phyloP scores from a whole-genome alignment of 2,329 filamentous ascomycete species.

The Cyphellophora attinorum region DNA sequence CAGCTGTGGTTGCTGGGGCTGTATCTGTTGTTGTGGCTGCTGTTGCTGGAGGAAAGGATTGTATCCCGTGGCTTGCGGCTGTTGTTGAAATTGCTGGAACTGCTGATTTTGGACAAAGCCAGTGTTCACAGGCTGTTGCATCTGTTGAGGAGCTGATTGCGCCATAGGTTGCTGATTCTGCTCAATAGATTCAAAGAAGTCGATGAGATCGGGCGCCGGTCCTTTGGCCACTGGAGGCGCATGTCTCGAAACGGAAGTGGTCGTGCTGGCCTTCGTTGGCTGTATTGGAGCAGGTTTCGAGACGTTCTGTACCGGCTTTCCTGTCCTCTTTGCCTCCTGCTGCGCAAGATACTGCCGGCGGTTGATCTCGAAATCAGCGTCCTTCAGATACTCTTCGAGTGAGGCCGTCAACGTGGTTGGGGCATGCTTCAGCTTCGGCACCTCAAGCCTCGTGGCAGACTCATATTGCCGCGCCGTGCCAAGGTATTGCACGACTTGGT shows the following conservation, averaged over 20 bases:
- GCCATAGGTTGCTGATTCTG: slow-evolving; percentile 69
- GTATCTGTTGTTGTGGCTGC: slow-evolving; percentile 14
- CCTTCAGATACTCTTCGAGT: slow-evolving; percentile 87
- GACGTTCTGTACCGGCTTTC: slow-evolving; percentile 22
- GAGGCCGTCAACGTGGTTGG: slow-evolving; percentile 83
- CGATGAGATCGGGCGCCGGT: slow-evolving; percentile 64
- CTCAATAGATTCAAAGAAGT: slow-evolving; percentile 91
- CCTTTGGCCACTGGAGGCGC: slow-evolving; percentile 25
- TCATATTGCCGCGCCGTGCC: slow-evolving; percentile 82
- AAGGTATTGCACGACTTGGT: slow-evolving; percentile 83
- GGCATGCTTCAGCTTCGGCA: slow-evolving; percentile 94
- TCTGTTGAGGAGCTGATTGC: slow-evolving; percentile 31
- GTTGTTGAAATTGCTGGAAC: slow-evolving; percentile 15
- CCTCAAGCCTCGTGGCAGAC: slow-evolving; percentile 82
- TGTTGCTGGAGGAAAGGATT: slow-evolving; percentile 19
- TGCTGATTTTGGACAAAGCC: slow-evolving; percentile 10
- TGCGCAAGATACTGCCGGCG: slow-evolving; percentile 84
- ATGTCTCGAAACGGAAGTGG: slow-evolving; percentile 16
- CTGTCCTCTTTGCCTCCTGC: slow-evolving; percentile 54
- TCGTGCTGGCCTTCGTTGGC: slow-evolving; percentile 1
- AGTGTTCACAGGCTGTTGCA: slow-evolving; percentile 23
- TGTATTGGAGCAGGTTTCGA: slow-evolving; percentile 17
- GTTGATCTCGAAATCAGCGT: slow-evolving; percentile 91
- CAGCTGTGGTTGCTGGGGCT: slow-evolving; percentile 43
- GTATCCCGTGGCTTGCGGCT: slow-evolving; percentile 21